Conservation (phyloP, 306 rosid genomes). For the Argentina anserina region DNA sequence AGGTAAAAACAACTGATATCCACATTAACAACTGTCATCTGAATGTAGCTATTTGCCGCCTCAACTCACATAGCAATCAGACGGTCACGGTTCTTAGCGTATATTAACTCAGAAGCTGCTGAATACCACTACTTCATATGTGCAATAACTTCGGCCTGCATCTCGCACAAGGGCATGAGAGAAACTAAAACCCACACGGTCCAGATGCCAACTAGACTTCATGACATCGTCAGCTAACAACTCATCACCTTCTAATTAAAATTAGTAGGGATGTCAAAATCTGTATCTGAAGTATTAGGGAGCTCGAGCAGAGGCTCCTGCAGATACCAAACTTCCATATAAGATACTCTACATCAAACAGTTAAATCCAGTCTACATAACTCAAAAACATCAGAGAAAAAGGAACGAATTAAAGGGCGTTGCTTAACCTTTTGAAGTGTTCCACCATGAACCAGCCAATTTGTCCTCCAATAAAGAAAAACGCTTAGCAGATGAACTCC, state of each 20-base stretch:
- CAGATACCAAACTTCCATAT: constrained; percentile 24
- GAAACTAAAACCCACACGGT: constrained; percentile 13
- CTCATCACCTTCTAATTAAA: constrained; percentile 71
- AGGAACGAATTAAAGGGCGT: neutral
- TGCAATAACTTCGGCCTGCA: constrained; percentile 30
- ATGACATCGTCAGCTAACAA: constrained; percentile 24
- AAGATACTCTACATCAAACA: neutral
- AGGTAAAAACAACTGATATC: neutral
- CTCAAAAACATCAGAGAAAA: neutral
- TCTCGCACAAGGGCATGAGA: constrained; percentile 29
- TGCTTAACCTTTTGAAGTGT: constrained; percentile 2
- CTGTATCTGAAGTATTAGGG: constrained; percentile 74
- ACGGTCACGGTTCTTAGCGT: neutral
- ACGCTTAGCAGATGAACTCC: neutral
- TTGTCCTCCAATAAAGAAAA: neutral
- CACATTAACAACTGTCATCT: constrained; percentile 1
- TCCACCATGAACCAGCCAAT: neutral
- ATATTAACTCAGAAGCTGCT: constrained; percentile 5
- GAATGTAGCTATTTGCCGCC: neutral
- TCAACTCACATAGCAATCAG: neutral
- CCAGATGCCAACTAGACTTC: constrained; percentile 23
- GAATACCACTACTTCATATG: neutral
- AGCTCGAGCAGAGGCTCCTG: constrained; percentile 86
- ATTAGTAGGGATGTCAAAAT: constrained; percentile 72
- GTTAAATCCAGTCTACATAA: neutral